Percentiles rank a stretch among this genome's conserved stretches.
These are phyloP conservation scores for Yamadazyma conglobata DNA, from an alignment of 1,139 yeast species.

Conservation along the genomic window DNA sequence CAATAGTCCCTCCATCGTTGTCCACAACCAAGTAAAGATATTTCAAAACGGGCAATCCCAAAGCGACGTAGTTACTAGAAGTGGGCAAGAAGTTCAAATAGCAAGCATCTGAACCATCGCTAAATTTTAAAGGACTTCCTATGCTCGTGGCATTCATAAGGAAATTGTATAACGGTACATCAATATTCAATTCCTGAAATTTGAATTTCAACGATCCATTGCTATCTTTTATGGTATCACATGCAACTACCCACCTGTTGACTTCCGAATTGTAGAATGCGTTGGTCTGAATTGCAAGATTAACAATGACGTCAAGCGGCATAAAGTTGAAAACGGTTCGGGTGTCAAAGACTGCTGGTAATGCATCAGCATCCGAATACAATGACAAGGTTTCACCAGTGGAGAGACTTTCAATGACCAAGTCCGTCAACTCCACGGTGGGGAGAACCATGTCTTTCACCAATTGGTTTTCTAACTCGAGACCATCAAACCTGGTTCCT, in stretches of 20 bases:
- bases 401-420: slow-evolving; percentile 45
- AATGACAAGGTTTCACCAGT: slow-evolving; percentile 35
- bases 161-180: slow-evolving; percentile 52
- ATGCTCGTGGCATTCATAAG: slow-evolving; percentile 37
- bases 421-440: slow-evolving; percentile 52
- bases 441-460: slow-evolving; percentile 38
- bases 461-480: slow-evolving; percentile 18
- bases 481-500: slow-evolving; percentile 24
- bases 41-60: slow-evolving; percentile 62
- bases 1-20: slow-evolving; percentile 55
- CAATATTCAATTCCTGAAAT: slow-evolving; percentile 51
- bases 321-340: slow-evolving; percentile 50
- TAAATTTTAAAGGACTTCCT: slow-evolving; percentile 39
- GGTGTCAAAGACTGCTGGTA: slow-evolving; percentile 64
- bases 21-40: slow-evolving; percentile 65
- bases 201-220: slow-evolving; percentile 54
- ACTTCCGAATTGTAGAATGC: slow-evolving; percentile 57
- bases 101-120: slow-evolving; percentile 61
- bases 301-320: slow-evolving; percentile 58
- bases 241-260: slow-evolving; percentile 64
- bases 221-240: slow-evolving; percentile 37
- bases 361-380: slow-evolving; percentile 27
- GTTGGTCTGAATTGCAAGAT: slow-evolving; percentile 69
- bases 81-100: slow-evolving; percentile 53
- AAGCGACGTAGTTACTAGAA: slow-evolving; percentile 48